A percentile compares a stretch with the other conserved stretches of the same genome.
phyloP scores from a whole-genome alignment of 805 yeast genomes.

The Diddensiella transvaalensis region DNA sequence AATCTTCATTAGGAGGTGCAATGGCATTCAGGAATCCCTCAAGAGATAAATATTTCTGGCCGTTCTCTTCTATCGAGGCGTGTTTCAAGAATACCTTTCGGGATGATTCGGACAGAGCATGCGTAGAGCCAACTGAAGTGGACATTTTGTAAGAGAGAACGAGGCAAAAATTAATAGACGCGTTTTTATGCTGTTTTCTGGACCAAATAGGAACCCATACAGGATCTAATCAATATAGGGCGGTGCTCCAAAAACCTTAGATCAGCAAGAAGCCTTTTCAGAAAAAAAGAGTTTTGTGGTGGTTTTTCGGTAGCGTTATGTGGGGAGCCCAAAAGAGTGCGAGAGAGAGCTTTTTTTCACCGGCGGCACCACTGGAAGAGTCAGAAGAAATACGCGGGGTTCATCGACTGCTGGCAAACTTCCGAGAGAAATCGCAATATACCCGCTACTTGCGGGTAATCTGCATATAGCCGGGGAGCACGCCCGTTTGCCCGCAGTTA shows the following conservation, averaged over 20 bases:
- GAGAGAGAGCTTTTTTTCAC: background rate
- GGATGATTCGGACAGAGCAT: constrained; percentile 9
- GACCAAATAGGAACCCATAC: too few relatives aligned
- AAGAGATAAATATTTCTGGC: constrained; percentile 18
- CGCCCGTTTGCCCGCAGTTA: too few relatives aligned
- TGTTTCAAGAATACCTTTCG: constrained; percentile 20
- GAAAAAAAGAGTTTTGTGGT: too few relatives aligned
- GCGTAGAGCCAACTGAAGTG: background rate
- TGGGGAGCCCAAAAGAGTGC: background rate
- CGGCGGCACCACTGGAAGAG: background rate
- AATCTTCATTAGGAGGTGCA: constrained; percentile 44
- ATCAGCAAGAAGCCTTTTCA: too few relatives aligned
- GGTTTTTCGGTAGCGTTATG: background rate
- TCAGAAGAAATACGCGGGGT: background rate
- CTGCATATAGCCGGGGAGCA: too few relatives aligned
- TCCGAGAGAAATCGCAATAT: background rate
- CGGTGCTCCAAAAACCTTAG: too few relatives aligned
- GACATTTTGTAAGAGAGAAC: background rate
- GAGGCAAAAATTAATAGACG: background rate
- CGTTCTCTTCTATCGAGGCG: constrained; percentile 24
- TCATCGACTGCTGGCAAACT: background rate
- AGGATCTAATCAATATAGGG: too few relatives aligned
- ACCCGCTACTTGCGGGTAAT: background rate
- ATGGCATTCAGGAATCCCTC: constrained; percentile 44
- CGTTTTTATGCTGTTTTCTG: too few relatives aligned